These are phyloP conservation scores for Tardiomyces blankii DNA, from an alignment of 1,139 yeast species.

Conservation along the genomic window DNA sequence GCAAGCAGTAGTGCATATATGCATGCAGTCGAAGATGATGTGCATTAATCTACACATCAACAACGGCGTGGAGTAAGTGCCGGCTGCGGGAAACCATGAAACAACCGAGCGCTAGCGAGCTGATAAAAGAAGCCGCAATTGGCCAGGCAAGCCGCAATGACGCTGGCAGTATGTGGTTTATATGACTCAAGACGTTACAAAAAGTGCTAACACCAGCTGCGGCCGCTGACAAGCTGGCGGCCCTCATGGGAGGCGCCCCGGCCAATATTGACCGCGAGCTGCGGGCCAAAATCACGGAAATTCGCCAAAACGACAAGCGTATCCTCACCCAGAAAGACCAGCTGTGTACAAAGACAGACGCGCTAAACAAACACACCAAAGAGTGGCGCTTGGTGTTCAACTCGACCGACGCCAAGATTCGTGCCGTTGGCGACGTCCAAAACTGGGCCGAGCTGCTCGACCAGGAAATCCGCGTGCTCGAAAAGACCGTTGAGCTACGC, in stretches of 20 bases:
- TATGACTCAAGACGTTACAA: neutral
- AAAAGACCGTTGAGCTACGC: conserved; percentile 19
- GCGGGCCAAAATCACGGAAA: conserved; percentile 15
- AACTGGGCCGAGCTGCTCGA: conserved; percentile 37
- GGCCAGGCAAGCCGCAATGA: conserved; percentile 18
- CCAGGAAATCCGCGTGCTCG: conserved; percentile 38
- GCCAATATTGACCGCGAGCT: conserved; percentile 17
- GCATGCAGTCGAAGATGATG: no score
- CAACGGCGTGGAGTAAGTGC: no score
- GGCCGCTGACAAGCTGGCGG: conserved; percentile 9
- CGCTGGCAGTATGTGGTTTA: conserved; percentile 1
- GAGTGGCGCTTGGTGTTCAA: conserved; percentile 12
- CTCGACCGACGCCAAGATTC: conserved; percentile 12
- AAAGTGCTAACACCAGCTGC: conserved; percentile 9
- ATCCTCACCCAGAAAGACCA: conserved; percentile 15
- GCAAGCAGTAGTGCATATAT: no score
- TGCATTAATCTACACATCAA: no score
- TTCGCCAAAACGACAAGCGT: conserved; percentile 15
- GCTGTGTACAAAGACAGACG: conserved; percentile 10
- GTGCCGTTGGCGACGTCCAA: conserved; percentile 32
- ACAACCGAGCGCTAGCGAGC: conserved; percentile 2
- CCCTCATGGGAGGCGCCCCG: conserved; percentile 8
- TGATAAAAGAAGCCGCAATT: conserved; percentile 22
- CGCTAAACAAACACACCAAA: conserved; percentile 10
- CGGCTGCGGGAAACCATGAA: neutral